These are phyloP conservation scores for Aspergillus sp. DNA, from an alignment of 2,329 filamentous ascomycete species.

Conservation along the genomic window DNA sequence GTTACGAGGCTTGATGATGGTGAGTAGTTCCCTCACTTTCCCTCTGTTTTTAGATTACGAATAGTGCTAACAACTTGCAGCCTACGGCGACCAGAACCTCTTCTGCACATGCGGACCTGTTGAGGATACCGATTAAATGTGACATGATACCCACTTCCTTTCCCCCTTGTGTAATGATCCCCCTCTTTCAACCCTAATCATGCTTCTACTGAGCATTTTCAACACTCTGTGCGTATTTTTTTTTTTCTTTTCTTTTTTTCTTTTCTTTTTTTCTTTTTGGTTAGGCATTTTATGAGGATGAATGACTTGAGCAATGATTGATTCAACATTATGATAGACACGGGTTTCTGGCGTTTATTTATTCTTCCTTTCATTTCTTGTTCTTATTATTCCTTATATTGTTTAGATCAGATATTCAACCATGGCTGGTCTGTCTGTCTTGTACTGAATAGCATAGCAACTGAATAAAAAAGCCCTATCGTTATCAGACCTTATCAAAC, in stretches of 20 bases:
- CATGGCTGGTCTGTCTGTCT: neutral
- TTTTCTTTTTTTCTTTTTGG: neutral
- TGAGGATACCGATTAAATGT: constrained; percentile 43
- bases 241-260: neutral
- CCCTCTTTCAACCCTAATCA: neutral
- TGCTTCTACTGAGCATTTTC: constrained; percentile 11
- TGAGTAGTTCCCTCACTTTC: constrained; percentile 41
- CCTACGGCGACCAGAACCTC: constrained; percentile 82
- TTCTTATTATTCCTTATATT: constrained; percentile 1
- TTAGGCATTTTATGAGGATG: constrained; percentile 3
- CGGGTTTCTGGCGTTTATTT: constrained; percentile 9
- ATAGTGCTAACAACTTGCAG: constrained; percentile 39
- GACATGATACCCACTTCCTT: constrained; percentile 31
- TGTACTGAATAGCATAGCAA: no score
- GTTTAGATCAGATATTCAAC: neutral
- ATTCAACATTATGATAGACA: constrained; percentile 25
- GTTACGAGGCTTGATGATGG: constrained; percentile 82
- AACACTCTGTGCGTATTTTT: constrained; percentile 8
- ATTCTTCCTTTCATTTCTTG: constrained; percentile 1
- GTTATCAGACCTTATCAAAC: no score
- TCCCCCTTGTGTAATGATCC: neutral
- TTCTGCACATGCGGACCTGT: constrained; percentile 93
- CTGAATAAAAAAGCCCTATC: no score
- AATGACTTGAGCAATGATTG: neutral
- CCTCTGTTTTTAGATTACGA: neutral